Conservation (phyloP, 2,329 filamentous ascomycete genomes). For the Drechslerella dactyloides region DNA sequence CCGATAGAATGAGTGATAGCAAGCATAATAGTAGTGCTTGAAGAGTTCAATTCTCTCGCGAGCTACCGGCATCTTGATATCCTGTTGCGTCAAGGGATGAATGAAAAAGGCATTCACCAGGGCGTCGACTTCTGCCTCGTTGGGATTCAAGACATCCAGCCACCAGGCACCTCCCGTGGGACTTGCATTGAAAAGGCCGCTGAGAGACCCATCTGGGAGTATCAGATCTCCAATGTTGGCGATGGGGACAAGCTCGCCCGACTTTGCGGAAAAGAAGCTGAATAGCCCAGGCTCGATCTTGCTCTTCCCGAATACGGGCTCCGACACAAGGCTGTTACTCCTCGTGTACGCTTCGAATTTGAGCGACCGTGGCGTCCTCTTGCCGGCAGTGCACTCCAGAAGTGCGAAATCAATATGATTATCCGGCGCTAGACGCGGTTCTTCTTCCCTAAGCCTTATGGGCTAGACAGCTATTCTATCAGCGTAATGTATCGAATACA, state of each 20-base stretch:
- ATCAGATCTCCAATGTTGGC: constrained; percentile 66
- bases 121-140: constrained; percentile 68
- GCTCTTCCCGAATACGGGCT: not conserved
- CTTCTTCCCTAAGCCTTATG: not conserved
- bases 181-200: constrained; percentile 69
- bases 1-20: constrained; percentile 71
- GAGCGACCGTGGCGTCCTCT: not conserved
- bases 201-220: constrained; percentile 69
- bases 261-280: constrained; percentile 71
- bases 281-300: constrained; percentile 59
- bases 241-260: constrained; percentile 68
- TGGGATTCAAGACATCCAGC: constrained; percentile 71
- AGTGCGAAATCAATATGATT: not conserved
- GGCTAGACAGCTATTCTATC: not conserved
- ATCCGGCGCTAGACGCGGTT: constrained; percentile 2
- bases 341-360: not conserved
- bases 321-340: not conserved
- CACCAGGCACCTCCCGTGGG: constrained; percentile 71
- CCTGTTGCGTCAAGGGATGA: constrained; percentile 70
- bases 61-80: constrained; percentile 71
- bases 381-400: not conserved
- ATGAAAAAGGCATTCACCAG: constrained; percentile 71
- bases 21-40: constrained; percentile 72
- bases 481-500: not conserved
- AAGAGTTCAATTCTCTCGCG: constrained; percentile 73